Base-by-base conservation (phyloP, 2,329 filamentous ascomycete species). In the Sodiomyces alkalinus region DNA sequence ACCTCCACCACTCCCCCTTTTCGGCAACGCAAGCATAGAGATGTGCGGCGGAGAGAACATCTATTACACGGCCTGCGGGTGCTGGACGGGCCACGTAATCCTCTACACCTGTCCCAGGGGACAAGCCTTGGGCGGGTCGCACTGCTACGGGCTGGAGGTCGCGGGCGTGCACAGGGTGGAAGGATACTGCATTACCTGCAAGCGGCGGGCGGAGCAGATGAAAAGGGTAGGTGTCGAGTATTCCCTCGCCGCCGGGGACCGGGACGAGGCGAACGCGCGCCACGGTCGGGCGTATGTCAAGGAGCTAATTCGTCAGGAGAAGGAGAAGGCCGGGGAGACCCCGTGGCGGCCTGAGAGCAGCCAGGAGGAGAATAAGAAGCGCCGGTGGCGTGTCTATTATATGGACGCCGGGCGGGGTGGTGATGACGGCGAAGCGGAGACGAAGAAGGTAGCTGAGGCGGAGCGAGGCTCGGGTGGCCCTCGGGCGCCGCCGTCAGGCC, bases 41-140 rank as follows among this genome's bases (percentile, higher is more conserved):
- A 37, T 37, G 35, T 37, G 35, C 18, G 18, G 27, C 17, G 35
- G 30, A 8, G 35, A 37, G 25, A 35, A 35, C 28, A 19, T 33
- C 16, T 33, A 35, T 26, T 31, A 29, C 26, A 19, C 18, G 13
- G n/a, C 17, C 12, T 37, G 35, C 19, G 30, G 35, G 16, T 37
- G 35, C 28, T 37, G 29, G 25, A 19, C 21, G 10, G 31, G 35
- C 13, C 28, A 22, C 11, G 33, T 15, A 20, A 21, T 37, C 30
- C 12, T 19, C 18, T 31, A 21, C 25, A 8, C 17, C 6, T 37
- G 35, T 17, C 22, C 17, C 13, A 27, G 26, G 13, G 20, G 23
- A 15, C 10, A 29, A 15, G 14, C 16, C 6, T 12, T n/a, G 7
- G n/a, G 13, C 21, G 15, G n/a, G n/a, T n/a, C 16, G 10, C 5